Conservation (phyloP, 768 basidiomycete species). For the Lentinula guzmanii region DNA sequence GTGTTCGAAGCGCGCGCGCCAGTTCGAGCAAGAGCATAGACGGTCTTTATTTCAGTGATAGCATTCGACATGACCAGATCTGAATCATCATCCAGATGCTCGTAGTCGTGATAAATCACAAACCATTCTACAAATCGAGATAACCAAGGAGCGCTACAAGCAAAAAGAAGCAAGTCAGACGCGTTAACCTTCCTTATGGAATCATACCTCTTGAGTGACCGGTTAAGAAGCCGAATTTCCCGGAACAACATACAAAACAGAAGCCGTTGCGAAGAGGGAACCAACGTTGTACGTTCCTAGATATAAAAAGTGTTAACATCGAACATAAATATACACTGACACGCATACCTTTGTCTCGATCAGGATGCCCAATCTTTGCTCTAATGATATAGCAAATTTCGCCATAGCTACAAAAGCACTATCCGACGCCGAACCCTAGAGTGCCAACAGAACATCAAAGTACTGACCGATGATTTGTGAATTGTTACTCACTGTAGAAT, state of each 20-base stretch:
- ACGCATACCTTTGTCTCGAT: slow-evolving; percentile 50
- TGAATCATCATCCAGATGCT: slow-evolving; percentile 28
- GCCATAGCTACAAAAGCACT: slow-evolving; percentile 21
- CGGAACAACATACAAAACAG: slow-evolving; percentile 57
- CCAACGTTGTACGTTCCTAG: slow-evolving; percentile 46
- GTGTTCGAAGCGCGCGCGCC: slow-evolving; percentile 36
- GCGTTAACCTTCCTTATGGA: not conserved
- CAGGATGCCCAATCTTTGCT: slow-evolving; percentile 47
- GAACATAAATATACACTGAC: not conserved
- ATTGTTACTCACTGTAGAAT: slow-evolving; percentile 8
- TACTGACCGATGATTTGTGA: not conserved
- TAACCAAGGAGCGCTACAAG: slow-evolving; percentile 41
- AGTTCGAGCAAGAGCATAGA: slow-evolving; percentile 49
- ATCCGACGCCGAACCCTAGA: slow-evolving; percentile 16
- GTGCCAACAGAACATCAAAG: slow-evolving; percentile 8
- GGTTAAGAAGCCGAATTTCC: slow-evolving; percentile 57
- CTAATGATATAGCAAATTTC: slow-evolving; percentile 50
- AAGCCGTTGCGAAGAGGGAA: slow-evolving; percentile 54
- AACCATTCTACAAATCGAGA: slow-evolving; percentile 39
- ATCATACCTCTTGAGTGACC: slow-evolving; percentile 57
- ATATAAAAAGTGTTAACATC: not conserved
- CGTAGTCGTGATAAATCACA: slow-evolving; percentile 28
- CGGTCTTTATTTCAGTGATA: slow-evolving; percentile 35
- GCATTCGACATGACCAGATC: slow-evolving; percentile 37
- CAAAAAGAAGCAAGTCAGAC: not conserved